Base-by-base conservation (phyloP, 1,284 basidiomycete genomes). In the Moesziomyces antarcticus region DNA sequence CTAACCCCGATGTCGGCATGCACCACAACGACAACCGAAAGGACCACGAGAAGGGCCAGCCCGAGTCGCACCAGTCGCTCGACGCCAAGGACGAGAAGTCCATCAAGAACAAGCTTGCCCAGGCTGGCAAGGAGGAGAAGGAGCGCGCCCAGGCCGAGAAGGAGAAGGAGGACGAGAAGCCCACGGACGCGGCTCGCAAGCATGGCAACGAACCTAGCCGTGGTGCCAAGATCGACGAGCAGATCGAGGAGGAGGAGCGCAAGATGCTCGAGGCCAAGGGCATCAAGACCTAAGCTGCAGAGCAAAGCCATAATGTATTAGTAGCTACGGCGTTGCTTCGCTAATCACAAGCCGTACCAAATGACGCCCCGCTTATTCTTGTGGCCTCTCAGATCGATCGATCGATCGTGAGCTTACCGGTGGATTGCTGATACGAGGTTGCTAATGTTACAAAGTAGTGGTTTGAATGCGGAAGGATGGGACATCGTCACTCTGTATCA, bases 201-300 rank as follows among this genome's bases (percentile, higher is more conserved):
- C 87, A 90, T 64, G 89, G 89, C 1, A 88, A 90, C 80, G 85
- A 89, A 73, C 90, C 90, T 0, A 88, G 87, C 0, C 85, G 86
- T 42, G 89, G 90, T 1, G 89, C 89, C 5, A 85, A 88, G 84
- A 87, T 90, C 45, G 90, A 91, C 77, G 87, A 88, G 16, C 85
- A 89, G 79, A 84, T 91, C 49, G 85, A 88, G 86, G 43, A 87
- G 85, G 81, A 71, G 43, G 61, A 79, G 42, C 56, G 61, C n/a
- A 59, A 62, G 21, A 51, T 54, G 86, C 89, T 78, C 51, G 61
- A 73, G 51, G 64, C 63, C 20, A 80, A 80, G 75, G 78, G 77
- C 25, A 80, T 79, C 50, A 60, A 77, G 56, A 30, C 50, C 35
- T 75, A 52, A 58, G 14, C 11, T 33, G 3, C 30, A 3, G 30